phyloP scores from a whole-genome alignment of 495 filamentous ascomycete genomes.

The Podospora pseudopauciseta region DNA sequence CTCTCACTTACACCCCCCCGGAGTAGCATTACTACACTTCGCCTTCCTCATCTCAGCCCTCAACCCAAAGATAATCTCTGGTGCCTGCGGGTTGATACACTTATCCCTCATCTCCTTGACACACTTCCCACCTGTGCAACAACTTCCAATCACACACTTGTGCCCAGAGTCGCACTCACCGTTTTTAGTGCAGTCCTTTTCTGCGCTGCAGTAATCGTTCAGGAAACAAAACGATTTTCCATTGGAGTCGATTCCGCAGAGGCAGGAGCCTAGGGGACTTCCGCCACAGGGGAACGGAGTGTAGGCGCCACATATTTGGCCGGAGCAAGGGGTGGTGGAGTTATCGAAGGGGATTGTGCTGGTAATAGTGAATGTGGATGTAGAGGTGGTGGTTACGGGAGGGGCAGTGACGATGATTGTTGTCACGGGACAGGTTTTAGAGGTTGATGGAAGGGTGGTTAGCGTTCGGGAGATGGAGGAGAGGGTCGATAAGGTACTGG shows the following conservation, averaged over 20 bases:
- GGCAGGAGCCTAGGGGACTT: constrained; percentile 6
- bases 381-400: background rate
- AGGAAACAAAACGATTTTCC: constrained; percentile 17
- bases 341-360: background rate
- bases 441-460: background rate
- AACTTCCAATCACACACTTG: background rate
- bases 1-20: background rate
- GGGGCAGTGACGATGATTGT: background rate
- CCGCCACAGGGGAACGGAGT: background rate
- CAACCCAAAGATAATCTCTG: background rate
- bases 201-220: constrained; percentile 9
- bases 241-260: constrained; percentile 4
- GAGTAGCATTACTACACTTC: background rate
- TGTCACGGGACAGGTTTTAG: background rate
- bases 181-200: background rate
- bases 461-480: background rate
- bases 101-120: background rate
- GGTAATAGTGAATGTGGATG: background rate
- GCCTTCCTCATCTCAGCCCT: background rate
- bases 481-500: background rate
- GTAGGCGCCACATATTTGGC: constrained; percentile 10
- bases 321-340: background rate
- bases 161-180: background rate
- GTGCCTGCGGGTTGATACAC: background rate
- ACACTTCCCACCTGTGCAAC: background rate